Conservation (phyloP, 495 filamentous ascomycete genomes). For the Lasiosphaeria miniovina region DNA sequence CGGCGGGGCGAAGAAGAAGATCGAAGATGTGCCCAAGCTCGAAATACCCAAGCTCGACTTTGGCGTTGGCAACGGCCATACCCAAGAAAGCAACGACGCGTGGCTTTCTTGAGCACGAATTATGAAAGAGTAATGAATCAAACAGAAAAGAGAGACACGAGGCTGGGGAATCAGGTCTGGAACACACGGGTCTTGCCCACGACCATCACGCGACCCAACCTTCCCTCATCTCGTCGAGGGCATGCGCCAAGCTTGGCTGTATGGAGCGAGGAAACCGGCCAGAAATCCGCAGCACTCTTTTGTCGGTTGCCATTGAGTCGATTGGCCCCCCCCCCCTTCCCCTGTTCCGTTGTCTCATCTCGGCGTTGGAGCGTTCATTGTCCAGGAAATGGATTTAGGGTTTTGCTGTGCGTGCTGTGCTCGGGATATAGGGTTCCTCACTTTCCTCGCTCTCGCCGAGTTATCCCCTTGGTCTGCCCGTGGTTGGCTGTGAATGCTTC, state of each 20-base stretch:
- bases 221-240: no score
- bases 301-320: no score
- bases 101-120: slow-evolving; percentile 33
- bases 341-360: no score
- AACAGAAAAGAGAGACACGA: neutral
- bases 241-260: no score
- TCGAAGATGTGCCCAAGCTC: slow-evolving; percentile 47
- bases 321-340: no score
- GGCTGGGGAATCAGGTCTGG: neutral
- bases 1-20: slow-evolving; percentile 29
- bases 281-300: no score
- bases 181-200: no score
- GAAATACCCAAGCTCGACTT: slow-evolving; percentile 56
- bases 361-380: no score
- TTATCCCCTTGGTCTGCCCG: neutral
- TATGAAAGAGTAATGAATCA: neutral
- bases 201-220: neutral
- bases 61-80: slow-evolving; percentile 21
- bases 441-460: neutral
- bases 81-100: slow-evolving; percentile 15
- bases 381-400: no score
- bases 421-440: neutral
- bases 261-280: no score
- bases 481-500: neutral
- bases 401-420: no score